Conservation (phyloP, 106 monocot species). For the Posidonia australis region DNA sequence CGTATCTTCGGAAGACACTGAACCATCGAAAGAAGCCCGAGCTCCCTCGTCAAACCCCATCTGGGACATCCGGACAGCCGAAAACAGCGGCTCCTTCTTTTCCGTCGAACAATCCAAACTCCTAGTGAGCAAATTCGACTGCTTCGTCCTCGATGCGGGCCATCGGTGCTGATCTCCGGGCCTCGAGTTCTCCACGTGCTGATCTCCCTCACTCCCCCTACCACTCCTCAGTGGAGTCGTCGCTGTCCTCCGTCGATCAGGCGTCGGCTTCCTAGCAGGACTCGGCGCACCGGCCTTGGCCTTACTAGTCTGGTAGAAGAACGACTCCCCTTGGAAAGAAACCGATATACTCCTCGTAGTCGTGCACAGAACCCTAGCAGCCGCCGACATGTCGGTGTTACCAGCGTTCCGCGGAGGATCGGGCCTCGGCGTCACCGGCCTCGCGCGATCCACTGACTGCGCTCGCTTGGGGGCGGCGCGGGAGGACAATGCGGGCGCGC, state of each 20-base stretch:
- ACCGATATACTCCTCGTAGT: constrained; percentile 18
- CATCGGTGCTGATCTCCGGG: constrained; percentile 33
- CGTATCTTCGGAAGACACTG: constrained; percentile 45
- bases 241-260: constrained; percentile 20
- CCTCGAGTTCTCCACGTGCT: constrained; percentile 36
- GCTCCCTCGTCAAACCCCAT: constrained; percentile 40
- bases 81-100: constrained; percentile 34
- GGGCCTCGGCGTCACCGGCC: background rate
- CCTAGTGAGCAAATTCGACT: constrained; percentile 27
- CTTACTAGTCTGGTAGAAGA: constrained; percentile 24
- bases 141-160: constrained; percentile 34
- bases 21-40: constrained; percentile 41
- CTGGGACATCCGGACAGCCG: constrained; percentile 40
- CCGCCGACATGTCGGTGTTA: background rate
- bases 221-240: constrained; percentile 9
- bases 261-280: constrained; percentile 1
- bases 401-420: background rate
- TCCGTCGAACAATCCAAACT: constrained; percentile 43
- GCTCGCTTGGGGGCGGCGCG: background rate
- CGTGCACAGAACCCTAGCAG: constrained; percentile 8
- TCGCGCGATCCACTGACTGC: background rate
- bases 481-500: background rate
- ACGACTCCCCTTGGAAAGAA: constrained; percentile 23
- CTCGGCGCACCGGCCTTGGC: constrained; percentile 4
- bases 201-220: background rate